Conservation (phyloP, 768 basidiomycete genomes). For the Lactarius akahatsu region DNA sequence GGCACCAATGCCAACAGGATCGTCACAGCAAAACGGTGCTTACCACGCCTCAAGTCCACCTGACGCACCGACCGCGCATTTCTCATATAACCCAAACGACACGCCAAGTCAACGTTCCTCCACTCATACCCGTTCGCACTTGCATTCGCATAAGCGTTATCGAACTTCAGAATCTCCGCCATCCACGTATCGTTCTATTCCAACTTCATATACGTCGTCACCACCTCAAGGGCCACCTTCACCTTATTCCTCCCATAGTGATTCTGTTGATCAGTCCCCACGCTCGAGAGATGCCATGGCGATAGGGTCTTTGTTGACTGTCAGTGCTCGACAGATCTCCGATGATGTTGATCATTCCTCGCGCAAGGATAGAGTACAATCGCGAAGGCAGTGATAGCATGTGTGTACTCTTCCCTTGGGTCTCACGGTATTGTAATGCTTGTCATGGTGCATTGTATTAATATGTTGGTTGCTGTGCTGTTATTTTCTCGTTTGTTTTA, state of each 20-base stretch:
- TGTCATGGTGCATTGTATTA: constrained; percentile 8
- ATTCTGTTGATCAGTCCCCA: constrained; percentile 68
- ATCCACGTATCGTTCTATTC: constrained; percentile 61
- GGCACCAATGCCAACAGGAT: constrained; percentile 6
- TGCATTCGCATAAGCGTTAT: constrained; percentile 30
- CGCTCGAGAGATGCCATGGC: constrained; percentile 75
- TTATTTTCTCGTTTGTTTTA: constrained; percentile 9
- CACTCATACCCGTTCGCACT: constrained; percentile 13
- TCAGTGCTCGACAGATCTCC: constrained; percentile 30
- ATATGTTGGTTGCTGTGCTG: constrained; percentile 14
- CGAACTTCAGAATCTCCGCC: constrained; percentile 27
- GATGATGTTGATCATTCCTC: constrained; percentile 11
- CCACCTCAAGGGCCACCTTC: constrained; percentile 51
- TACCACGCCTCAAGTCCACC: constrained; percentile 6
- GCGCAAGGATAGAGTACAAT: constrained; percentile 13
- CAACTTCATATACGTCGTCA: constrained; percentile 36
- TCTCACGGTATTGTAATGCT: constrained; percentile 1
- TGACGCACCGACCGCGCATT: constrained; percentile 9
- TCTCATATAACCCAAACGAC: constrained; percentile 5
- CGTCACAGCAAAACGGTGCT: constrained; percentile 11
- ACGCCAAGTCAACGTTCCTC: constrained; percentile 11
- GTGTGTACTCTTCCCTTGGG: background rate
- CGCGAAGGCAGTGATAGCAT: constrained; percentile 4
- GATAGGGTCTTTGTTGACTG: constrained; percentile 70
- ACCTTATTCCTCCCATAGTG: constrained; percentile 70